Base-by-base conservation (phyloP, 192 early-diverging fungal species). In the Bifiguratus adelaidae region DNA sequence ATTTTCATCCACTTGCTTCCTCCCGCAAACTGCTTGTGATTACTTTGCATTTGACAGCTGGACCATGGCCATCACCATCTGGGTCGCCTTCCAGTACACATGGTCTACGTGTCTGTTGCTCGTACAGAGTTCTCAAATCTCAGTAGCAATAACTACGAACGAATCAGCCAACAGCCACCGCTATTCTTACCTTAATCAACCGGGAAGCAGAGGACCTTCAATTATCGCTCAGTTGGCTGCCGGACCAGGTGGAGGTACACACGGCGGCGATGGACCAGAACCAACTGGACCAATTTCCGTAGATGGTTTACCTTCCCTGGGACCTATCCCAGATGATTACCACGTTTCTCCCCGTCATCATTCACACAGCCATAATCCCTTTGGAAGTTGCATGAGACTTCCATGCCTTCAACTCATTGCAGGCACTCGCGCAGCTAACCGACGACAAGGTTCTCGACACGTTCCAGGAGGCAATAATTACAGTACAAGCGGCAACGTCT, bases 121-220 rank as follows among this genome's bases (percentile, higher is more conserved):
- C 13, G 72, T 76, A 2, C 95, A 98, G 56, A 47, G 71, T 3
- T 80, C 71, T 58, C 93, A 94, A 58, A 73, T 98, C 21, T 66
- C 80, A 8, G 53, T 70, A 11, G 83, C 71, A 8, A 70, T 74
- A 48, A 98, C 95, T 0, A 96, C 95, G 15, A 95, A 95, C 60
- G 95, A 98, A 65, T 55, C 77, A 16, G 76, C 82, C 35, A 98
- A 92, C 34, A 83, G 72, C 30, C 82, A 87, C 44, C 73, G 85
- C 37, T 88, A 77, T 41, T 52, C 54, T 3, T 73, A 71, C 37
- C 44, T 71, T 41, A 65, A 69, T 28, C 51, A 73, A n/a, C n/a
- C n/a, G n/a, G n/a, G 49, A 27, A 65, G 56, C 40, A 48, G 55
- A 11, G 52, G 63, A 28, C 53, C 18, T 22, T 32, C 41, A 36